Evolutionary conservation across 345 rosid genomes (phyloP), one percentile per base, ranked within the genome.

Genomic region (Bruguiera gymnorhiza): DNA sequence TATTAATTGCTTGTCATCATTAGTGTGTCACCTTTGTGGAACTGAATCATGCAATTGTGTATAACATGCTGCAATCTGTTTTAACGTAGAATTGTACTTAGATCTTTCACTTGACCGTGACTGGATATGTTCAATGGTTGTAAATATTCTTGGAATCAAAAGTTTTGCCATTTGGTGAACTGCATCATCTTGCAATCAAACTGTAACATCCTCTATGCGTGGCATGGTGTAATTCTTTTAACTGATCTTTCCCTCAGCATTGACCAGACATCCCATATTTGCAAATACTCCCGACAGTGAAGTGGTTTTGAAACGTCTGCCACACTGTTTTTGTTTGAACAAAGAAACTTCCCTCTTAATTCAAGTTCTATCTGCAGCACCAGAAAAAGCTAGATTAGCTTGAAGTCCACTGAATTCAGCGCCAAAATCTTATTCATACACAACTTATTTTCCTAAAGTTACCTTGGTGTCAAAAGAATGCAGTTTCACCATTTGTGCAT

Each of bases 401-500:
- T 6, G 7, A 15, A 2, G 21, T 7, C 54, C 63, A 16, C 11
- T 23, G 8, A 43, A 11, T 43, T 20, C 55, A 9, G 8, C 43
- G 2, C 11, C 43, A 11, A 37, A 37, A 37, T n/a, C 26, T 23
- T 19, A 24, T 51, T 27, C 21, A 32, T 54, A 27, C 3, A 34
- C 2, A 32, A 51, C 30, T 13, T 24, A 6, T 27, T 65, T 30
- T 18, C 9, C 36, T 6, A 37, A 27, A 20, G 66, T 72, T 59
- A 88, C 99, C 94, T 90, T 92, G 54, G 99, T 95, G 51, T 95
- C 97, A 70, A 95, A 95, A 8, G 94, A 88, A 74, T 95, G 99
- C 82, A 95, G 73, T 82, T 95, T 92, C 73, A 95, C 99, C 97
- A 92, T 95, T 71, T 92, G 97, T 46, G 99, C 97, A 79, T 95